Evolutionary conservation across 2,329 filamentous ascomycete genomes (phyloP).

Genomic region (Apiospora koreana): DNA sequence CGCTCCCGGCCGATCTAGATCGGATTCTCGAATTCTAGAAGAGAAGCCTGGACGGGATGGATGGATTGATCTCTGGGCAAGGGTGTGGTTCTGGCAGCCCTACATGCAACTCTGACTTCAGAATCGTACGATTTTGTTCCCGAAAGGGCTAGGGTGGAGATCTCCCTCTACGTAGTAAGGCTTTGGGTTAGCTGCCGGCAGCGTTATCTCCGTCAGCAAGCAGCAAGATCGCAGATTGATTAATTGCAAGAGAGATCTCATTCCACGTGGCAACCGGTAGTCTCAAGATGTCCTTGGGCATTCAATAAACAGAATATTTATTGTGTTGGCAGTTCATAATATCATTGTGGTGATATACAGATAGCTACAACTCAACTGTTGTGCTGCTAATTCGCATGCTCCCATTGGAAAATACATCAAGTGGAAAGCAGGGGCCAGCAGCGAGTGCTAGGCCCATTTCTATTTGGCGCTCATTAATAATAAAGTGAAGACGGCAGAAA

Average conservation of each 20-base stretch:
- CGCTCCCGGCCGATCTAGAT: neutral
- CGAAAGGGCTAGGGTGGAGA: constrained; percentile 2
- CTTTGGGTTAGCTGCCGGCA: neutral
- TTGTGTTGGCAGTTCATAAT: too few relatives aligned
- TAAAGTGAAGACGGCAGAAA: neutral
- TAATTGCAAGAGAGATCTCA: neutral
- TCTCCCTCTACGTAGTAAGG: neutral
- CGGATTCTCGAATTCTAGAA: neutral
- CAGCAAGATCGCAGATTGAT: neutral
- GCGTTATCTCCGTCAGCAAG: neutral
- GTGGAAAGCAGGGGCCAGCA: neutral
- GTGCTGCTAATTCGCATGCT: neutral
- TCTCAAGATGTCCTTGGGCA: neutral
- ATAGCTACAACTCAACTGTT: neutral
- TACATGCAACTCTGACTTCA: constrained; percentile 10
- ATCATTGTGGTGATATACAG: too few relatives aligned
- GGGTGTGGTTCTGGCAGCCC: neutral
- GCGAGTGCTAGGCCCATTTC: neutral
- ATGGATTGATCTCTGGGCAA: neutral
- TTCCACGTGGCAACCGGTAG: neutral
- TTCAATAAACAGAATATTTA: too few relatives aligned
- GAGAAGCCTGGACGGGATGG: neutral
- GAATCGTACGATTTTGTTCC: constrained; percentile 12
- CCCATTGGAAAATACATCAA: neutral
- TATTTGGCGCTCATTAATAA: neutral